Evolutionary conservation across 805 yeast genomes (phyloP).

Genomic region (Saturnispora sekii): DNA sequence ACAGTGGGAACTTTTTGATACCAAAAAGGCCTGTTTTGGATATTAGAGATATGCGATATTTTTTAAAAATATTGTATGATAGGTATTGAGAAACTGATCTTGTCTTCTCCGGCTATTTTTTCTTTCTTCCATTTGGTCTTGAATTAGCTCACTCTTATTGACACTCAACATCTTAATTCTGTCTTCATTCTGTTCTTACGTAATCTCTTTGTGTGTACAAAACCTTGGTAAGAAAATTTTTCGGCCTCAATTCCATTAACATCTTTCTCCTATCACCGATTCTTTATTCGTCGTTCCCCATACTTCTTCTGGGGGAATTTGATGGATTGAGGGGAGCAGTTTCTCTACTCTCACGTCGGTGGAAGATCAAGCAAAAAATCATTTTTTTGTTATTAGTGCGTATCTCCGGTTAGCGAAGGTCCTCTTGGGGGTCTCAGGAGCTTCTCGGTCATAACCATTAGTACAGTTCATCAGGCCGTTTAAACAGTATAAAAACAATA

Average conservation of each 20-base stretch:
- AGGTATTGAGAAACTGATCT: too few species aligned
- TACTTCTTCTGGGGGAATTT: background rate
- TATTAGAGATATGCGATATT: too few species aligned
- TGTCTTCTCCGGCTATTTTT: too few species aligned
- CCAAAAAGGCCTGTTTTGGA: too few species aligned
- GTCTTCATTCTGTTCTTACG: too few species aligned
- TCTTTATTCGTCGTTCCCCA: slow-evolving; percentile 4
- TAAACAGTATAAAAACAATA: background rate
- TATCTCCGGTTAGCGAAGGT: slow-evolving; percentile 6
- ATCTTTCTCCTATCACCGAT: background rate
- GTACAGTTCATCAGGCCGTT: slow-evolving; percentile 1
- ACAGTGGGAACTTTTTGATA: too few species aligned
- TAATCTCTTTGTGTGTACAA: background rate
- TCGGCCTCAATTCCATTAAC: too few species aligned
- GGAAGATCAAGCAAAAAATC: slow-evolving; percentile 1
- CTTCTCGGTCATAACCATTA: slow-evolving; percentile 10
- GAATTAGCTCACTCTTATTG: too few species aligned
- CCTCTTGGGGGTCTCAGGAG: background rate
- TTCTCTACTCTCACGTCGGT: background rate
- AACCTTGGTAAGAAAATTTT: background rate
- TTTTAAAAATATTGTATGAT: too few species aligned
- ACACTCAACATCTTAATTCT: too few species aligned
- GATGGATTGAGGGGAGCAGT: slow-evolving; percentile 2
- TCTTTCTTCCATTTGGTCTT: too few species aligned
- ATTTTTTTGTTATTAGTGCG: slow-evolving; percentile 6